Conservation (phyloP, 805 yeast species). For the Saccharomycopsis sp. region DNA sequence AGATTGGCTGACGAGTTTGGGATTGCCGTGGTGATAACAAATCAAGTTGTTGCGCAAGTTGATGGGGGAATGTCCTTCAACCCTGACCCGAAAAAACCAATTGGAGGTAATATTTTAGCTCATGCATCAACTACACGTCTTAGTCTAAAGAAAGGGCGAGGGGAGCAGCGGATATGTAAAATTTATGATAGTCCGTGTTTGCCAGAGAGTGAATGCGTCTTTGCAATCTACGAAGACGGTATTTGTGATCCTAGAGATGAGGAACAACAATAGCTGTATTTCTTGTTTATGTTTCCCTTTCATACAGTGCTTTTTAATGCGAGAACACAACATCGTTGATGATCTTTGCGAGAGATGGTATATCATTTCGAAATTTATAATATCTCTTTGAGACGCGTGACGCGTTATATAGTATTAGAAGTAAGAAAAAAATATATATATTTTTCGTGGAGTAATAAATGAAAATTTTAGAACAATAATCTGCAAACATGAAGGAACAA, state of each 20-base stretch:
- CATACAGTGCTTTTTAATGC: too few relatives aligned
- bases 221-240: slow-evolving; percentile 95
- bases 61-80: slow-evolving; percentile 78
- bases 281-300: too few relatives aligned
- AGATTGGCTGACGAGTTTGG: slow-evolving; percentile 96
- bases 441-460: neutral
- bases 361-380: neutral
- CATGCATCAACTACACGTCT: slow-evolving; percentile 94
- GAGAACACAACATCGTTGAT: too few relatives aligned
- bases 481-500: neutral
- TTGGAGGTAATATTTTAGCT: slow-evolving; percentile 96
- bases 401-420: too few relatives aligned
- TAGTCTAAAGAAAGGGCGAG: slow-evolving; percentile 84
- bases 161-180: slow-evolving; percentile 87
- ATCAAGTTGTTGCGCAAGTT: slow-evolving; percentile 97
- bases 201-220: slow-evolving; percentile 91
- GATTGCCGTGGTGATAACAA: slow-evolving; percentile 90
- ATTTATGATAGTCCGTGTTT: slow-evolving; percentile 94
- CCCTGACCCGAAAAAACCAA: slow-evolving; percentile 97
- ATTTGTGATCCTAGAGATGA: slow-evolving; percentile 91
- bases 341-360: too few relatives aligned
- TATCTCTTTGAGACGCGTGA: neutral
- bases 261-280: slow-evolving; percentile 36
- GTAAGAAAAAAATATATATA: too few relatives aligned
- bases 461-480: too few relatives aligned